These are phyloP conservation scores for Boletus sp. DNA, from an alignment of 768 basidiomycete species.

Conservation along the genomic window DNA sequence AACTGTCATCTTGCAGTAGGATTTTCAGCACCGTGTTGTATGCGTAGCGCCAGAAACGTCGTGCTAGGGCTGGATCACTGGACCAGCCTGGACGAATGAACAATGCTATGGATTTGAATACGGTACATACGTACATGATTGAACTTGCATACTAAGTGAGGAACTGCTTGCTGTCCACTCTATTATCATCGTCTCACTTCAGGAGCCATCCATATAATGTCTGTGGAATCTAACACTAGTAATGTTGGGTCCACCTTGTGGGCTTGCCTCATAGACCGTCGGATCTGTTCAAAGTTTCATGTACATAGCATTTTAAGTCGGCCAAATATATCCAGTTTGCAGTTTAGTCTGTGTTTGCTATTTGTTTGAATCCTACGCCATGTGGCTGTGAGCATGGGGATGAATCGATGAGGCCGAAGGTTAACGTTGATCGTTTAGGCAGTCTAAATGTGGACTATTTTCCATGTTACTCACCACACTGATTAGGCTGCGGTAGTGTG, in stretches of 20 bases:
- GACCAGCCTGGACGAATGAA: constrained; percentile 1
- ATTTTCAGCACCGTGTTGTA: constrained; percentile 2
- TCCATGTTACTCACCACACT: neutral
- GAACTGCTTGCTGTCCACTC: neutral
- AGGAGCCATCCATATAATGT: neutral
- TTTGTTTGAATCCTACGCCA: constrained; percentile 7
- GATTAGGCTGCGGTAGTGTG: no score
- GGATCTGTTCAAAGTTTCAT: no score
- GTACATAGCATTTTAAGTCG: no score
- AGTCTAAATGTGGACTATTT: no score
- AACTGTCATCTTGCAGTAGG: neutral
- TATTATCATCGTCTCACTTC: neutral
- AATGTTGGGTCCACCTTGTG: no score
- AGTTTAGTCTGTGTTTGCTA: constrained; percentile 9
- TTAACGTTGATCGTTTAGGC: no score
- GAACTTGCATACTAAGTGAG: neutral
- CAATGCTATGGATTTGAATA: constrained; percentile 21
- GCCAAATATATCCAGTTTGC: no score
- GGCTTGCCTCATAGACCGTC: no score
- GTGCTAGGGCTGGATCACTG: neutral
- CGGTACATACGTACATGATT: constrained; percentile 12
- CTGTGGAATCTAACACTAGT: no score
- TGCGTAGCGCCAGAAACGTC: neutral
- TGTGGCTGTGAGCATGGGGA: neutral
- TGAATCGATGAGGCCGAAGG: no score